Percentiles rank a stretch among this genome's conserved stretches.
Conservation (phyloP, 2,329 filamentous ascomycete genomes). For the Claviceps quebecensis region DNA sequence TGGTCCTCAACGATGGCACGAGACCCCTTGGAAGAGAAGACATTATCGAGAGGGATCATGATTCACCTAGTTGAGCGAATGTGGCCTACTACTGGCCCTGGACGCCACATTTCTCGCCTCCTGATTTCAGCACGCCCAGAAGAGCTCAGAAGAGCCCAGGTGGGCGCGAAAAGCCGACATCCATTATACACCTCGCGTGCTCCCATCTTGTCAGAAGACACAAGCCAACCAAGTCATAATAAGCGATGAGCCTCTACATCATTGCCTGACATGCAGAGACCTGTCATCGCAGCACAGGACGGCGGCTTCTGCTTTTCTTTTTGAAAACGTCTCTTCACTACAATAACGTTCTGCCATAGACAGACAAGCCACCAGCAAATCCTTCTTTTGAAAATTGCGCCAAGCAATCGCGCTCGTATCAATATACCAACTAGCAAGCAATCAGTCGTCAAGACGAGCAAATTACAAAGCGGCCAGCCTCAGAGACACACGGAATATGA, state of each 20-base stretch:
- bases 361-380: background rate
- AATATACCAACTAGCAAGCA: background rate
- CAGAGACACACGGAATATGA: background rate
- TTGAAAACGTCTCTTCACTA: background rate
- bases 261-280: background rate
- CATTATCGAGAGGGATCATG: conserved; percentile 56
- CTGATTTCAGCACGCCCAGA: background rate
- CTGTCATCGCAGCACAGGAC: background rate
- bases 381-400: background rate
- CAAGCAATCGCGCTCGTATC: background rate
- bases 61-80: conserved; percentile 19
- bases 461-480: background rate
- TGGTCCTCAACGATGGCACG: conserved; percentile 81
- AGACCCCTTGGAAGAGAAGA: conserved; percentile 59
- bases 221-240: background rate
- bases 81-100: background rate
- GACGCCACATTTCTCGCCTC: background rate
- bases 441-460: background rate
- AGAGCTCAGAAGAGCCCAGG: background rate
- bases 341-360: background rate
- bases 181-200: background rate
- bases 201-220: background rate
- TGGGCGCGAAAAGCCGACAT: background rate
- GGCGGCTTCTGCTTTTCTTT: background rate
- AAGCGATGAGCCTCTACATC: background rate